Evolutionary conservation across 352 stramenopile species (phyloP), one percentile per base, ranked within the genome.

Genomic region (Pythium vanterpoolii): DNA sequence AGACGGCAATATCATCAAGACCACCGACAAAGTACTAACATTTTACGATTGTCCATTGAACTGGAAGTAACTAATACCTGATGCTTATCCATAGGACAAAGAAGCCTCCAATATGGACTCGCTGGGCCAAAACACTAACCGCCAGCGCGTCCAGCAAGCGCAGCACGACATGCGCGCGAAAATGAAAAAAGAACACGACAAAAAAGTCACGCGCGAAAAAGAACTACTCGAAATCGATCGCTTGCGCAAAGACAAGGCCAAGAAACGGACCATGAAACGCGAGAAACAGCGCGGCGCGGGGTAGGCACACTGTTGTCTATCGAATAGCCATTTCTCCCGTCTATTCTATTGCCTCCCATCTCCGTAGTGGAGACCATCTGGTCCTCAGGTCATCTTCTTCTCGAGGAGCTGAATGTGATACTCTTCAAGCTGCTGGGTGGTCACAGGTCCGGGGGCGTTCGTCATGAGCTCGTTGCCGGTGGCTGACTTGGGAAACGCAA

Each of bases 401-500:
- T 71, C 34, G 2, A 70, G 66, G 23, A 91, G 61, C 39, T 86
- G 63, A 53, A 92, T 86, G 64, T 94, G 79, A 50, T 94, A 94
- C 57, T 92, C 85, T 33, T 81, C 54, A 14, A 94, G 73, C 57
- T 92, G 85, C 47, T 86, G 69, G 14, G 71, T 65, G 33, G 85
- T 64, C 56, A 92, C 85, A 0, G 76, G 67, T 0, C 85, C 80
- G 1, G 88, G 88, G 1, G 86, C 76, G 27, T 77, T 90, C 0
- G 86, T 96, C 77, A 97, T 90, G 33, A 93, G 77, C 59, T 96
- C 88, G 39, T 93, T 89, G 26, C 88, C 89, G 8, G 82, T 91
- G 4, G 86, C 78, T 8, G 87, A 93, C 69, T 97, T 97, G 0
- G 89, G 89, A 63, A 97, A 97, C 30, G 89, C 87, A 45, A 97